Evolutionary conservation across 345 rosid species (phyloP), one percentile per base, ranked within the genome.

Genomic region (Turritis glabra): DNA sequence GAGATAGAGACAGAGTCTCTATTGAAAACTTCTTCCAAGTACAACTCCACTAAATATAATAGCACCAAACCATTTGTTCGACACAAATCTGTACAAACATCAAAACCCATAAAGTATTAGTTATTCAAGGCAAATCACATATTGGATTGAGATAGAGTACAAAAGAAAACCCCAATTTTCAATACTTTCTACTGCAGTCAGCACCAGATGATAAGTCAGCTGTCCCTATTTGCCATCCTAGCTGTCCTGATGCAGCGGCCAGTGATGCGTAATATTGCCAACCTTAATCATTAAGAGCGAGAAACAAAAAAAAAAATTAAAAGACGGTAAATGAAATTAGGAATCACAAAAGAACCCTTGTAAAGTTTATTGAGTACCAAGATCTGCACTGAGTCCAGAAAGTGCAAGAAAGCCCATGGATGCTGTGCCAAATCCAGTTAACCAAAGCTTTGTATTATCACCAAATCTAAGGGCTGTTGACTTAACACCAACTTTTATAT

Each of bases 381-480:
- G 79, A 65, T 84, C 91, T 55, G 96, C 92, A 86, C 82, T 89
- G 51, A 74, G 82, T 81, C 99, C 99, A 25, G 92, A 65, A 12
- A 88, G 82, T 51, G 91, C 87, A 77, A 94, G 90, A 79, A 85
- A 80, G 7, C 96, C 75, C 44, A 88, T 81, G 77, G 93, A 85
- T 18, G 86, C 82, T 30, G 88, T 80, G 74, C 93, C 96, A 76
- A 94, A 94, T 50, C 92, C 97, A 67, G 84, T 67, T 56, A 84
- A 82, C 97, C 97, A 92, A 73, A 77, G 80, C 85, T 85, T 92
- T 5, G 92, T 88, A 59, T 89, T 79, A 78, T 90, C 90, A 52
- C 97, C 97, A 38, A 91, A 94, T 82, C 97, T 88, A 80, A 91
- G 83, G 22, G 98, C 98, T 7, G 98, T 94, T 56, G 97, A 94